phyloP scores from a whole-genome alignment of 129 eudicot genomes.

The Artemisia tridentata region DNA sequence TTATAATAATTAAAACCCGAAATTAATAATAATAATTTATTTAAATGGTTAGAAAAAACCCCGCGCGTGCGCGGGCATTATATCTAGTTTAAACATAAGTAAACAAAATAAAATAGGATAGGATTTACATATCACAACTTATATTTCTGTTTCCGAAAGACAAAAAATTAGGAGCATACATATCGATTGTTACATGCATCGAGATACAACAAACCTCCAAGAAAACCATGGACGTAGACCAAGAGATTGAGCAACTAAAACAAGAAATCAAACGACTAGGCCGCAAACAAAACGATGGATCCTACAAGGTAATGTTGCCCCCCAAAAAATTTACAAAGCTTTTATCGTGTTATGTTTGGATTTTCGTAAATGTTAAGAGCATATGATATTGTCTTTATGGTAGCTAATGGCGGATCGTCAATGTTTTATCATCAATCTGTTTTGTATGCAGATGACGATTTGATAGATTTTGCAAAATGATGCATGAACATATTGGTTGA shows the following conservation, averaged over 20 bases:
- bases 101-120: too few relatives aligned
- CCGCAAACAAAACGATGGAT: constrained; percentile 71
- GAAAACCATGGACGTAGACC: constrained; percentile 78
- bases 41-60: too few relatives aligned
- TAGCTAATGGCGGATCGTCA: too few relatives aligned
- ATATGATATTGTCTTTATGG: too few relatives aligned
- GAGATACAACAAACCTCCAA: constrained; percentile 17
- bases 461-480: constrained; percentile 4
- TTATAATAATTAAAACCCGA: too few relatives aligned
- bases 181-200: constrained; percentile 1
- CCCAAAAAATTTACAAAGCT: not conserved
- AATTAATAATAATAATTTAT: too few relatives aligned
- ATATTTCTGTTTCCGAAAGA: not conserved
- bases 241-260: constrained; percentile 75
- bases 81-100: too few relatives aligned
- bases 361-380: not conserved
- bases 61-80: too few relatives aligned
- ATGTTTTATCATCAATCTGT: not conserved
- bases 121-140: too few relatives aligned
- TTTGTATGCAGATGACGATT: not conserved
- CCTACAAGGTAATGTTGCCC: constrained; percentile 57
- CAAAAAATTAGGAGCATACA: constrained; percentile 9
- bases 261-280: constrained; percentile 95
- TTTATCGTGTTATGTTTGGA: not conserved
- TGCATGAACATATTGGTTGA: not conserved